Evolutionary conservation across 768 basidiomycete genomes (phyloP), one percentile per base, ranked within the genome.

Genomic region (Naganishia kalamii): DNA sequence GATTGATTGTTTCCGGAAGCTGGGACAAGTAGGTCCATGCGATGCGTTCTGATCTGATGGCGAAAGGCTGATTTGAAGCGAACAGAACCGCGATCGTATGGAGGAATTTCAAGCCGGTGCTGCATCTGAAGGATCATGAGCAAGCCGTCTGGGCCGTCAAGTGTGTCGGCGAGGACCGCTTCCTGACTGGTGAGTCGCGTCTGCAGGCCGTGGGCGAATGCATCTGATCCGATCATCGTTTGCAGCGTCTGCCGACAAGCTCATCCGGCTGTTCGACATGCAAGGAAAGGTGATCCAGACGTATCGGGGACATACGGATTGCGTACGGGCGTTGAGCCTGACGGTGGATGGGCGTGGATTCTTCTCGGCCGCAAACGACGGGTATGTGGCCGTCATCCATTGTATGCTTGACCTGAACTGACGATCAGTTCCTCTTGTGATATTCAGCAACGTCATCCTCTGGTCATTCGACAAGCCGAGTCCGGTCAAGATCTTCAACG

Each of bases 1-100:
- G 90, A 17, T 82, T 84, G 54, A 87, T 98, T 66, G 85, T 96
- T 64, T 93, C 90, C 8, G 96, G 96, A 21, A 94, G 91, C 46
- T 99, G 96, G 96, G 96, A 98, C 80, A 88, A 84, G 94, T 94
- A 62, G 69, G 80, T 71, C n/a, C n/a, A n/a, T n/a, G n/a, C n/a
- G n/a, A n/a, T n/a, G n/a, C n/a, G n/a, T n/a, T n/a, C n/a, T n/a
- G n/a, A n/a, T n/a, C n/a, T n/a, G n/a, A n/a, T n/a, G n/a, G n/a
- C n/a, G n/a, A n/a, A n/a, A n/a, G n/a, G n/a, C n/a, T n/a, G n/a
- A 17, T 23, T 21, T 62, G 5, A 33, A 6, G 51, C 27, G 30
- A 32, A 49, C 72, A 97, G 93, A 75, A 91, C 94, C 1, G 94
- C 92, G 37, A 90, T 91, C 79, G 88, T 99, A 1, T 97, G 92